Evolutionary conservation across 192 early-diverging fungal genomes (phyloP).

Genomic region (Linderina pennispora): DNA sequence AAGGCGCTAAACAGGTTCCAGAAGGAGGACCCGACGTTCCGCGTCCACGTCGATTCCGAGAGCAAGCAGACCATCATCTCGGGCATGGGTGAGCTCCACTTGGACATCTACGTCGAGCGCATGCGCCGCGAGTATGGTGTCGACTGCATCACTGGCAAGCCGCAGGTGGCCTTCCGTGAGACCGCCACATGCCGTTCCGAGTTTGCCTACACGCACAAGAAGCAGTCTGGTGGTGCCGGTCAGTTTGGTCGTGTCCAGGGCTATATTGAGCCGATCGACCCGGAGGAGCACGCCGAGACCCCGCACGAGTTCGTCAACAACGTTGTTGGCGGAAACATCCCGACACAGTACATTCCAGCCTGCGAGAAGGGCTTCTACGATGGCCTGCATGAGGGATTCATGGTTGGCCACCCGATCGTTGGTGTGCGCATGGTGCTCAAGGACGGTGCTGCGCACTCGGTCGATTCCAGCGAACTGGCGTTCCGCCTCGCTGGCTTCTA

Average conservation of each 20-base stretch:
- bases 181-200: slow-evolving; percentile 66
- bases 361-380: slow-evolving; percentile 96
- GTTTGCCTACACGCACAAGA: slow-evolving; percentile 98
- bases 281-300: slow-evolving; percentile 54
- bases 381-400: slow-evolving; percentile 79
- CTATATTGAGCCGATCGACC: slow-evolving; percentile 80
- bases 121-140: slow-evolving; percentile 97
- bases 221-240: slow-evolving; percentile 94
- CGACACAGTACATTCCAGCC: slow-evolving; percentile 85
- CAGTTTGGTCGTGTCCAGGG: slow-evolving; percentile 91
- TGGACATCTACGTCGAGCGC: slow-evolving; percentile 95
- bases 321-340: slow-evolving; percentile 93
- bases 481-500: slow-evolving; percentile 83
- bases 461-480: slow-evolving; percentile 95
- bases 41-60: slow-evolving; percentile 70
- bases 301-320: slow-evolving; percentile 72
- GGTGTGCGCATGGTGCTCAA: slow-evolving; percentile 81
- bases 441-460: slow-evolving; percentile 88
- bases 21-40: slow-evolving; percentile 81
- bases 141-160: slow-evolving; percentile 94
- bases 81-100: slow-evolving; percentile 84
- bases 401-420: slow-evolving; percentile 89
- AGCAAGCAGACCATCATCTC: slow-evolving; percentile 85
- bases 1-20: slow-evolving; percentile 75
- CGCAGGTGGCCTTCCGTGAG: slow-evolving; percentile 97